These are phyloP conservation scores for Paspalum notatum DNA, from an alignment of 176 grass and related monocot genomes.

Conservation along the genomic window DNA sequence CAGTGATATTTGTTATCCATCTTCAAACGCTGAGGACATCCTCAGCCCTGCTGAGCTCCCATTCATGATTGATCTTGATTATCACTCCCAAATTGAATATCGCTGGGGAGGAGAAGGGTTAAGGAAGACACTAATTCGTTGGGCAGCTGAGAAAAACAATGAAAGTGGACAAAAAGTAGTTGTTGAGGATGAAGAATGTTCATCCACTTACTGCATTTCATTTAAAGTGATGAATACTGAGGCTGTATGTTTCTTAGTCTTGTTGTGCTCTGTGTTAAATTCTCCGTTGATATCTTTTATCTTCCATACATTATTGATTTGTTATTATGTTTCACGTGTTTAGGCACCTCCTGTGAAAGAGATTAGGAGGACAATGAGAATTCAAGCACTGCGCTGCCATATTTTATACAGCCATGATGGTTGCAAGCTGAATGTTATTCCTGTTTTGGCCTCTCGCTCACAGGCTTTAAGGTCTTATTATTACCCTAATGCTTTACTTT, in stretches of 20 bases:
- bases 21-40: slow-evolving; percentile 68
- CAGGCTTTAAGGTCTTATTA: slow-evolving; percentile 76
- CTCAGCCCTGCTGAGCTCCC: slow-evolving; percentile 69
- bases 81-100: slow-evolving; percentile 90
- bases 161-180: slow-evolving; percentile 57
- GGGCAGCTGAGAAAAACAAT: slow-evolving; percentile 65
- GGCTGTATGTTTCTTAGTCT: slow-evolving; percentile 52
- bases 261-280: slow-evolving; percentile 16
- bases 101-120: slow-evolving; percentile 87
- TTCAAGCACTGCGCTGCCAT: slow-evolving; percentile 83
- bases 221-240: slow-evolving; percentile 71
- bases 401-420: slow-evolving; percentile 92
- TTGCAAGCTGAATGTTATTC: slow-evolving; percentile 76
- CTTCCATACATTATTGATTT: slow-evolving; percentile 13
- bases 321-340: slow-evolving; percentile 35
- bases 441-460: slow-evolving; percentile 77
- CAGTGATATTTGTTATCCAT: slow-evolving; percentile 78
- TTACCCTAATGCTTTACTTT: slow-evolving; percentile 20
- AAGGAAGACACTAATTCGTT: slow-evolving; percentile 76
- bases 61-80: slow-evolving; percentile 75
- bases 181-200: slow-evolving; percentile 64
- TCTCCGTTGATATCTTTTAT: neutral
- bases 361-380: slow-evolving; percentile 77
- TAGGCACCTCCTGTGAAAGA: slow-evolving; percentile 82
- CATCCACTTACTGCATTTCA: slow-evolving; percentile 73